Evolutionary conservation across 2,329 filamentous ascomycete species (phyloP).

Genomic region (Xylaria sp.): DNA sequence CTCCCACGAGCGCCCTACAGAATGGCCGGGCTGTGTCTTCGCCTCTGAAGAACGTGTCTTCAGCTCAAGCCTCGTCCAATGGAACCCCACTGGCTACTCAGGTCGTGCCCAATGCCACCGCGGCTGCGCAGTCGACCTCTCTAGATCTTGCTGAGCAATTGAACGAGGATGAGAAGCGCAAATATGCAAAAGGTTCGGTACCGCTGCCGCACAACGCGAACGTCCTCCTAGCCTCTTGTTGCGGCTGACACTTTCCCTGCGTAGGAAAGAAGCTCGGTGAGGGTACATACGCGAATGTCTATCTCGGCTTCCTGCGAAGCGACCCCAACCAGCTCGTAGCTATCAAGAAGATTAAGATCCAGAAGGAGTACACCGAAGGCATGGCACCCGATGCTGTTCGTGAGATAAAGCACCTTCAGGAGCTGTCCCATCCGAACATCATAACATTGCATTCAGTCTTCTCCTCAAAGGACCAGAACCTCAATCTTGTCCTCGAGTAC

Average conservation of each 20-base stretch:
- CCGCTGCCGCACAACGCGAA: background rate
- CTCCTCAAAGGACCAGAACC: slow-evolving; percentile 93
- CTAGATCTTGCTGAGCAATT: slow-evolving; percentile 77
- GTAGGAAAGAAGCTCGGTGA: slow-evolving; percentile 88
- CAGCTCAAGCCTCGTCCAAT: slow-evolving; percentile 50
- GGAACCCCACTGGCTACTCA: slow-evolving; percentile 49
- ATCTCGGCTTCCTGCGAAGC: slow-evolving; percentile 78
- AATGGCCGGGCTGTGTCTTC: slow-evolving; percentile 47
- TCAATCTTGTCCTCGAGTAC: slow-evolving; percentile 94
- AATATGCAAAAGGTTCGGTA: slow-evolving; percentile 81
- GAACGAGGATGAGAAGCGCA: slow-evolving; percentile 81
- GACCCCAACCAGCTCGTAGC: slow-evolving; percentile 80
- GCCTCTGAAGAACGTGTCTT: slow-evolving; percentile 51
- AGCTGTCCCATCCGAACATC: slow-evolving; percentile 93
- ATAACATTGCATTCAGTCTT: slow-evolving; percentile 92
- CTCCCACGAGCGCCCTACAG: slow-evolving; percentile 38
- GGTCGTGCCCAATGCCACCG: slow-evolving; percentile 38
- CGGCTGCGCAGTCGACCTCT: slow-evolving; percentile 39
- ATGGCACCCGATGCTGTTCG: slow-evolving; percentile 94
- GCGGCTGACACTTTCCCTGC: slow-evolving; percentile 17
- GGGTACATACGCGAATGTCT: slow-evolving; percentile 96
- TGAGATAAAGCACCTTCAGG: slow-evolving; percentile 93
- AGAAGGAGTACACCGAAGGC: slow-evolving; percentile 86
- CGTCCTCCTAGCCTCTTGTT: background rate
- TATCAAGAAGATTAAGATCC: slow-evolving; percentile 91